Conservation (phyloP, 176 grass and related monocot genomes). For the Dactylis glomerata region DNA sequence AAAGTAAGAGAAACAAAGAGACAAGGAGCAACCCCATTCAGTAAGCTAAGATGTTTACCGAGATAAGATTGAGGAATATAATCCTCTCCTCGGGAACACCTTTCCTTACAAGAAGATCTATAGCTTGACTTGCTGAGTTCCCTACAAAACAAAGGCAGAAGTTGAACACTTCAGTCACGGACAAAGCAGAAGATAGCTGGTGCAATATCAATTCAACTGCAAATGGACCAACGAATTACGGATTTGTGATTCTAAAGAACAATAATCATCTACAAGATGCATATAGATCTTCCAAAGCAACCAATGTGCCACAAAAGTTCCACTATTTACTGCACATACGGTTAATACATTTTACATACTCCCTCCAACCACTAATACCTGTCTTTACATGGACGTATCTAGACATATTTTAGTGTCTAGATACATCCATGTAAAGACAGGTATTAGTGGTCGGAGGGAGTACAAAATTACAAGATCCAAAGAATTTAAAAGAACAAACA, state of each 20-base stretch:
- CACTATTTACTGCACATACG: not conserved
- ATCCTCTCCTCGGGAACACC: slow-evolving; percentile 87
- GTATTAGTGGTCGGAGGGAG: no score
- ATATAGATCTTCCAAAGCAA: not conserved
- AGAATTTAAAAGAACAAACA: slow-evolving; percentile 3
- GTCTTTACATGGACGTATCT: no score
- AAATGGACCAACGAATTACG: not conserved
- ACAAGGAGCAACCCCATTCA: not conserved
- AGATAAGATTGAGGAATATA: slow-evolving; percentile 97
- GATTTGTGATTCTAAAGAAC: not conserved
- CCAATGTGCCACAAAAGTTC: not conserved
- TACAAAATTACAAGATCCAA: not conserved
- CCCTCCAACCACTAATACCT: no score
- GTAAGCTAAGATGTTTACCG: slow-evolving; percentile 41
- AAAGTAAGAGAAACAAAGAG: not conserved
- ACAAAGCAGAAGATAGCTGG: not conserved
- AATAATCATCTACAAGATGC: not conserved
- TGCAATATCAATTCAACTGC: not conserved
- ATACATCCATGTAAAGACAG: no score
- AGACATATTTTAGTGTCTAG: no score
- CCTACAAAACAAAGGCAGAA: slow-evolving; percentile 33
- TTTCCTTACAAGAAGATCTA: slow-evolving; percentile 94
- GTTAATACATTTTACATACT: not conserved
- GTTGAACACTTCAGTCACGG: not conserved
- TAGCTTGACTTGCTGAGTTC: slow-evolving; percentile 92